These are phyloP conservation scores for Lasiodiplodia sp. DNA, from an alignment of 2,329 filamentous ascomycete species.

Conservation along the genomic window DNA sequence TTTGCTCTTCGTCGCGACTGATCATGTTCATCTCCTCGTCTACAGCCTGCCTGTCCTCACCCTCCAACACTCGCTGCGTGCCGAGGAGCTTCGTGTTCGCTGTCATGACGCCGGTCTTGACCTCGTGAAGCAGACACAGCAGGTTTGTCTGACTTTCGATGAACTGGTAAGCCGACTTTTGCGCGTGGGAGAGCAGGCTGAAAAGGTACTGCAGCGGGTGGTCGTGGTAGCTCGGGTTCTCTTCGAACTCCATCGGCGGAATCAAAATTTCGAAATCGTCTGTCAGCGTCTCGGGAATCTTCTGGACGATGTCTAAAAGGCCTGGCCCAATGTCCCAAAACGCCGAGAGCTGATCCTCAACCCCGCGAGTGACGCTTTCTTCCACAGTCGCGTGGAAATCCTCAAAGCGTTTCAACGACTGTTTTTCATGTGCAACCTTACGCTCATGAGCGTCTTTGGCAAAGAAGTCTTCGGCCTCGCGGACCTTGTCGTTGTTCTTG, in stretches of 20 bases:
- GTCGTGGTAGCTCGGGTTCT: conserved; percentile 81
- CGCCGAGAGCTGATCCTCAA: conserved; percentile 88
- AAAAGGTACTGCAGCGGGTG: conserved; percentile 93
- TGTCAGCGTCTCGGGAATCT: conserved; percentile 69
- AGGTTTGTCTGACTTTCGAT: conserved; percentile 95
- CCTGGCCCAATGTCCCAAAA: conserved; percentile 98
- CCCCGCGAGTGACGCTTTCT: conserved; percentile 82
- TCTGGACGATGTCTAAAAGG: conserved; percentile 78
- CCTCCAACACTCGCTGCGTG: conserved; percentile 61
- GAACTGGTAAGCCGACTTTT: conserved; percentile 95
- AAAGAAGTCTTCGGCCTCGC: conserved; percentile 83
- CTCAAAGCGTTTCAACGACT: conserved; percentile 75
- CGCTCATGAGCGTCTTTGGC: conserved; percentile 77
- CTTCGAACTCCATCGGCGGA: conserved; percentile 78
- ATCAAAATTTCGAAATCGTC: conserved; percentile 75
- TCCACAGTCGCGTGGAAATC: conserved; percentile 83
- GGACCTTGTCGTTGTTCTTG: conserved; percentile 79
- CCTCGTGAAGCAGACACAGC: conserved; percentile 87
- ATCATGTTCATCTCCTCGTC: conserved; percentile 63
- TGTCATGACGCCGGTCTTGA: conserved; percentile 78
- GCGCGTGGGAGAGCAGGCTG: conserved; percentile 81
- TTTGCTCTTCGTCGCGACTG: conserved; percentile 70
- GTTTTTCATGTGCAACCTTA: conserved; percentile 72
- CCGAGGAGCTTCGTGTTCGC: conserved; percentile 73
- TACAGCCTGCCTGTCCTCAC: conserved; percentile 49